phyloP scores from a whole-genome alignment of 352 stramenopile genomes.

The Aphanomyces euteiches region DNA sequence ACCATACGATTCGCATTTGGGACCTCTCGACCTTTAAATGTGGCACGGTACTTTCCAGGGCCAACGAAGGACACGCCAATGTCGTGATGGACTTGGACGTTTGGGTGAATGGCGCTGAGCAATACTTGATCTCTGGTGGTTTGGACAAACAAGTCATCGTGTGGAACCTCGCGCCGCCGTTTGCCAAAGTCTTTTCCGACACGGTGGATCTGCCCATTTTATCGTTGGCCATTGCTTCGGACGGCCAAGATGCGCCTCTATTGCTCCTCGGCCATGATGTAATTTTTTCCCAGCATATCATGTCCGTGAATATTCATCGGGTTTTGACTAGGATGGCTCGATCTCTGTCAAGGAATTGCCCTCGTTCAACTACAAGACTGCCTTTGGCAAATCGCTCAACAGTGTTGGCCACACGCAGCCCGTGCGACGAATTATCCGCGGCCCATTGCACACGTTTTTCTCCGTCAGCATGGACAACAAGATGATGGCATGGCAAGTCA shows the following conservation, averaged over 20 bases:
- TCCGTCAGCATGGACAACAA: slow-evolving; percentile 70
- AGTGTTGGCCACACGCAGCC: slow-evolving; percentile 73
- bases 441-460: slow-evolving; percentile 80
- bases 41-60: slow-evolving; percentile 59
- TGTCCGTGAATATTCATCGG: slow-evolving; percentile 1
- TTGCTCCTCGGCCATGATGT: slow-evolving; percentile 74
- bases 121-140: slow-evolving; percentile 80
- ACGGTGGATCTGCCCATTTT: slow-evolving; percentile 73
- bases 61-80: slow-evolving; percentile 66
- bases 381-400: slow-evolving; percentile 41
- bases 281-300: slow-evolving; percentile 28
- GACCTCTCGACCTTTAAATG: slow-evolving; percentile 79
- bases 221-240: slow-evolving; percentile 65
- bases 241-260: slow-evolving; percentile 58
- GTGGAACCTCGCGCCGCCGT: slow-evolving; percentile 70
- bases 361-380: slow-evolving; percentile 82
- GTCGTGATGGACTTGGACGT: slow-evolving; percentile 84
- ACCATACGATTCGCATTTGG: slow-evolving; percentile 53
- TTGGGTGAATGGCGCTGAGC: slow-evolving; percentile 80
- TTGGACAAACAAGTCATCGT: slow-evolving; percentile 81
- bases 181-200: slow-evolving; percentile 79
- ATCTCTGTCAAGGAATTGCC: slow-evolving; percentile 83
- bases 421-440: slow-evolving; percentile 67
- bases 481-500: slow-evolving; percentile 86
- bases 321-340: slow-evolving; percentile 48